These are phyloP conservation scores for Russula earlei DNA, from an alignment of 768 basidiomycete genomes.

Conservation along the genomic window DNA sequence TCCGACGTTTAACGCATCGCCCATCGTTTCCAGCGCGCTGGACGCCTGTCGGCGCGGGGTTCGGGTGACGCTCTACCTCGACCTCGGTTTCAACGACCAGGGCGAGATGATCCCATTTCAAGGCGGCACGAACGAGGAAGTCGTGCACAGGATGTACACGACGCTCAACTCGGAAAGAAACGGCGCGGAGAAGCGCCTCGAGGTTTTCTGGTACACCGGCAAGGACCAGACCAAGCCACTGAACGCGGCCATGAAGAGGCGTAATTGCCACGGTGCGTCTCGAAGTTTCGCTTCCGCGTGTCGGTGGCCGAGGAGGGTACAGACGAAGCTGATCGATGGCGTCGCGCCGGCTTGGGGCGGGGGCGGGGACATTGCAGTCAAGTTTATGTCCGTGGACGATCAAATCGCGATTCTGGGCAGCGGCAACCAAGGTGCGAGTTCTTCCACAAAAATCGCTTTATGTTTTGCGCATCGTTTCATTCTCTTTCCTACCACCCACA, in stretches of 20 bases:
- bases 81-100: slow-evolving; percentile 48
- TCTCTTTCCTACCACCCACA: too few relatives aligned
- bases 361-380: too few relatives aligned
- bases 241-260: slow-evolving; percentile 39
- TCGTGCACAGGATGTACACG: slow-evolving; percentile 50
- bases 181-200: slow-evolving; percentile 35
- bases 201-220: slow-evolving; percentile 46
- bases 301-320: background rate
- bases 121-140: slow-evolving; percentile 65
- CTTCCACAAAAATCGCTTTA: too few relatives aligned
- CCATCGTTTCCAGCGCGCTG: slow-evolving; percentile 48
- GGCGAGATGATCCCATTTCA: slow-evolving; percentile 48
- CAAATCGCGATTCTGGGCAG: slow-evolving; percentile 58
- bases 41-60: slow-evolving; percentile 56
- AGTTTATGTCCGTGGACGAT: slow-evolving; percentile 59
- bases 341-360: too few relatives aligned
- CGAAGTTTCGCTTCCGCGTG: too few relatives aligned
- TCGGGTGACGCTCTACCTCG: slow-evolving; percentile 50
- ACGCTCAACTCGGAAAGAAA: slow-evolving; percentile 35
- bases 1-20: slow-evolving; percentile 59
- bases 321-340: background rate
- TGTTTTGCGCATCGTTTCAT: too few relatives aligned
- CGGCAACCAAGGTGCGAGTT: slow-evolving; percentile 56
- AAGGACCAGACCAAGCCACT: background rate
- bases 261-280: slow-evolving; percentile 53